Conservation (phyloP, 129 eudicot species). For the Flaveria trinervia region DNA sequence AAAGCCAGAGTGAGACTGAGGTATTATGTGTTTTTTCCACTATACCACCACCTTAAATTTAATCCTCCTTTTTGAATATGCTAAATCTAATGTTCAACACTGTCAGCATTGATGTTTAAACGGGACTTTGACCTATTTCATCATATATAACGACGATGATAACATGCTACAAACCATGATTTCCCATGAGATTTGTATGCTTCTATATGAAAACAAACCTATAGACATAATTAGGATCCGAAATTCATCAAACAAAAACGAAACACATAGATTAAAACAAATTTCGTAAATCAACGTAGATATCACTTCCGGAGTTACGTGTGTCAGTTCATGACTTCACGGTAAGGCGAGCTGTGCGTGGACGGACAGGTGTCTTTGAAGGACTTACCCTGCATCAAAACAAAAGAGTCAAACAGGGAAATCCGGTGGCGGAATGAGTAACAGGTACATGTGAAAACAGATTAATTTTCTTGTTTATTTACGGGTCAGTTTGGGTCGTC, state of each 20-base stretch:
- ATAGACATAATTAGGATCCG: conserved; percentile 22
- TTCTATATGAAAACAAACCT: conserved; percentile 18
- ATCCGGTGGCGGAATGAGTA: background rate
- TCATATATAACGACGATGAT: background rate
- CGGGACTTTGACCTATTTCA: background rate
- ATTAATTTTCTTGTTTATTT: background rate
- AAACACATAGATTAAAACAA: background rate
- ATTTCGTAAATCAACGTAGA: conserved; percentile 14
- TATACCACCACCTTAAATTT: too few relatives aligned
- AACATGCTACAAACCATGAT: conserved; percentile 16
- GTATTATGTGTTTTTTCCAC: too few relatives aligned
- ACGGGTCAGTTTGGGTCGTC: background rate
- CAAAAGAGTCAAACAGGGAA: background rate
- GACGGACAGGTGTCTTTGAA: conserved; percentile 94
- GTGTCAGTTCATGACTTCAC: conserved; percentile 43
- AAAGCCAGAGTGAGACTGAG: too few relatives aligned
- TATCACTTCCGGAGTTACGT: background rate
- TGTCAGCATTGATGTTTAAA: background rate
- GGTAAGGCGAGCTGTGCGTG: conserved; percentile 63
- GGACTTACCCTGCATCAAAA: conserved; percentile 79
- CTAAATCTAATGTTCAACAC: background rate
- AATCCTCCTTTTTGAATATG: background rate
- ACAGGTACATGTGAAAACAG: background rate
- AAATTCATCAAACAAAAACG: conserved; percentile 34
- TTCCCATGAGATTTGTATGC: background rate